Conservation (phyloP, 345 rosid genomes). For the Gossypium stocksii region DNA sequence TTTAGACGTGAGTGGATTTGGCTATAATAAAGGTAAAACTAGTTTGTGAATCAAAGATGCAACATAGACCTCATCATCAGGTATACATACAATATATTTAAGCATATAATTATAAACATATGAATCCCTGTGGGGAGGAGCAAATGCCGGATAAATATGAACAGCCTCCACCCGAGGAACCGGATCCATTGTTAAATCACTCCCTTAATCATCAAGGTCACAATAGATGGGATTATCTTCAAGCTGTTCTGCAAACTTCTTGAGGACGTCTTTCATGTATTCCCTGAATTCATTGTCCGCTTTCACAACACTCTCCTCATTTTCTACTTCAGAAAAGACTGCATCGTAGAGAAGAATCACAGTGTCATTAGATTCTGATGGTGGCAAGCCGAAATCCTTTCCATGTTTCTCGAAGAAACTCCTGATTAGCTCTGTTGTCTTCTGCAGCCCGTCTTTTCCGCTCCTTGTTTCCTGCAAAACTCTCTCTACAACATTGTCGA, state of each 20-base stretch:
- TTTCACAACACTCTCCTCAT: constrained; percentile 22
- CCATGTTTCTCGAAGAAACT: constrained; percentile 51
- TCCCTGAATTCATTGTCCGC: constrained; percentile 28
- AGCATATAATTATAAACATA: not conserved
- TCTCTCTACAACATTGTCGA: constrained; percentile 36
- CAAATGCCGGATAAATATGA: not conserved
- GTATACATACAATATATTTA: not conserved
- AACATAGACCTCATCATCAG: not conserved
- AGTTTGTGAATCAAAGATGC: not conserved
- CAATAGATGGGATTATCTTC: constrained; percentile 48
- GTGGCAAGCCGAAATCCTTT: constrained; percentile 69
- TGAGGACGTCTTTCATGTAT: constrained; percentile 46
- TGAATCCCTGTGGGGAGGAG: not conserved
- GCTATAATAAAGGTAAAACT: not conserved
- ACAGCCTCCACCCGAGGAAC: not conserved
- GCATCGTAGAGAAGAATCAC: constrained; percentile 50
- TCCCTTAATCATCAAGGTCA: constrained; percentile 34
- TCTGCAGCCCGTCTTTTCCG: constrained; percentile 23
- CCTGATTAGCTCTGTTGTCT: constrained; percentile 32
- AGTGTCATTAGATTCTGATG: constrained; percentile 52
- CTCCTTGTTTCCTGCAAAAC: constrained; percentile 27
- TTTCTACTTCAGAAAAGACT: constrained; percentile 38
- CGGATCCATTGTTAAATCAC: not conserved
- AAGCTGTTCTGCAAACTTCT: constrained; percentile 55
- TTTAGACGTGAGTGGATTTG: not conserved